phyloP scores from a whole-genome alignment of 2,329 filamentous ascomycete species.

The Knufia petricola region DNA sequence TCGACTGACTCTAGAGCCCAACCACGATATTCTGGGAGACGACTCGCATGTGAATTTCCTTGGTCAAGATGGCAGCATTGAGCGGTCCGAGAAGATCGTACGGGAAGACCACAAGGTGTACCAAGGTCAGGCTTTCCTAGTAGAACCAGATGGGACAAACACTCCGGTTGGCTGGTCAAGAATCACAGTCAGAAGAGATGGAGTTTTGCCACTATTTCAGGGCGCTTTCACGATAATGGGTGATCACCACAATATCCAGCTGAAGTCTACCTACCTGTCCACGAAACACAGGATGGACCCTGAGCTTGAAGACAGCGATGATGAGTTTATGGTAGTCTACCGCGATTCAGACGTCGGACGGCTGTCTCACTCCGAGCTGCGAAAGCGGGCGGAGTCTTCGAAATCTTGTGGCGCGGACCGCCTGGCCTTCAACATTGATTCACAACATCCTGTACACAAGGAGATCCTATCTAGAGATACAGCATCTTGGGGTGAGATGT shows the following conservation, averaged over 20 bases:
- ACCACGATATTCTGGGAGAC: slow-evolving; percentile 76
- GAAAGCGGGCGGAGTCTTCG: slow-evolving; percentile 42
- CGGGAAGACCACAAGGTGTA: slow-evolving; percentile 71
- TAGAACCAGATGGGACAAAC: slow-evolving; percentile 58
- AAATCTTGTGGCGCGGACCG: slow-evolving; percentile 61
- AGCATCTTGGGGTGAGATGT: slow-evolving; percentile 50
- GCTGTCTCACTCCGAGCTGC: slow-evolving; percentile 49
- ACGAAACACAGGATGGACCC: slow-evolving; percentile 67
- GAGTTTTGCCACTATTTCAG: slow-evolving; percentile 70
- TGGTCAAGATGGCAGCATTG: slow-evolving; percentile 59
- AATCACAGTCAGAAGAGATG: slow-evolving; percentile 68
- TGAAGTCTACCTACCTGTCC: slow-evolving; percentile 60
- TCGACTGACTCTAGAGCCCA: slow-evolving; percentile 75
- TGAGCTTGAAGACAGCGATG: slow-evolving; percentile 43
- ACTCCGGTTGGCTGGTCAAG: slow-evolving; percentile 78
- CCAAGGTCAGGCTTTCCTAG: slow-evolving; percentile 67
- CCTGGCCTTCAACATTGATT: slow-evolving; percentile 68
- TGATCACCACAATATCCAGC: slow-evolving; percentile 79
- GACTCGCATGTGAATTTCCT: slow-evolving; percentile 66
- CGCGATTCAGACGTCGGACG: slow-evolving; percentile 74
- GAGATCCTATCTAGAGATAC: slow-evolving; percentile 39
- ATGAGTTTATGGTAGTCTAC: slow-evolving; percentile 83
- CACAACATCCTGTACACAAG: slow-evolving; percentile 56
- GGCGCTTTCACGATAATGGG: slow-evolving; percentile 74
- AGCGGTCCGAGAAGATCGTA: slow-evolving; percentile 57